phyloP scores from a whole-genome alignment of 2,329 filamentous ascomycete species.

The Ophiocordyceps australis region DNA sequence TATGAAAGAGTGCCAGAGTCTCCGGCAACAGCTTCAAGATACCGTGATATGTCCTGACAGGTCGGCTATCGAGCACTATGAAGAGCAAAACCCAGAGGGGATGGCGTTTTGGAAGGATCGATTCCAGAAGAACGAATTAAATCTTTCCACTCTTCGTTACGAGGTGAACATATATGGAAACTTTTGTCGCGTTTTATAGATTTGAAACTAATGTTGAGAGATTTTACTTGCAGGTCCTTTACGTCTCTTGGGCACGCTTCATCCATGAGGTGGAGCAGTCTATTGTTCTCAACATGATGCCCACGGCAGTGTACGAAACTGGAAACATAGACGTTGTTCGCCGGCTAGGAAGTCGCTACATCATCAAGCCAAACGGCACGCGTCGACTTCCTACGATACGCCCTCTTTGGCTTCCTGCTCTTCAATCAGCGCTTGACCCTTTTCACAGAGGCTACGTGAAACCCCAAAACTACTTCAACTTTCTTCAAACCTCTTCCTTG shows the following conservation, averaged over 20 bases:
- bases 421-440: constrained; percentile 3
- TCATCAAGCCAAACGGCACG: constrained; percentile 1
- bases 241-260: constrained; percentile 3
- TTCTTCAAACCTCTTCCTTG: constrained; percentile 3
- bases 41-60: constrained; percentile 2
- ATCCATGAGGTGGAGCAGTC: constrained; percentile 2
- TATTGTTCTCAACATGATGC: constrained; percentile 2
- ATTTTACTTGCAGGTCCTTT: constrained; percentile 2
- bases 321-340: constrained; percentile 2
- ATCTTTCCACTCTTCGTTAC: constrained; percentile 3
- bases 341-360: constrained; percentile 2
- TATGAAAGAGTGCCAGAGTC: constrained; percentile 3
- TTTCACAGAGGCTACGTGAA: constrained; percentile 3
- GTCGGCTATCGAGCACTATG: constrained; percentile 3
- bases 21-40: constrained; percentile 4
- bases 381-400: constrained; percentile 2
- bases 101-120: constrained; percentile 4
- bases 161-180: constrained; percentile 2
- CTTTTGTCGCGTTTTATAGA: neutral
- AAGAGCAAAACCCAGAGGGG: constrained; percentile 3
- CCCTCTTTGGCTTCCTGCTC: constrained; percentile 3
- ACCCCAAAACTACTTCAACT: constrained; percentile 2
- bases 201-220: constrained; percentile 1
- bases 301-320: constrained; percentile 2
- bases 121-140: constrained; percentile 3